Base-by-base conservation (phyloP, 164 flowering plant species). In the Berberis thunbergii region DNA sequence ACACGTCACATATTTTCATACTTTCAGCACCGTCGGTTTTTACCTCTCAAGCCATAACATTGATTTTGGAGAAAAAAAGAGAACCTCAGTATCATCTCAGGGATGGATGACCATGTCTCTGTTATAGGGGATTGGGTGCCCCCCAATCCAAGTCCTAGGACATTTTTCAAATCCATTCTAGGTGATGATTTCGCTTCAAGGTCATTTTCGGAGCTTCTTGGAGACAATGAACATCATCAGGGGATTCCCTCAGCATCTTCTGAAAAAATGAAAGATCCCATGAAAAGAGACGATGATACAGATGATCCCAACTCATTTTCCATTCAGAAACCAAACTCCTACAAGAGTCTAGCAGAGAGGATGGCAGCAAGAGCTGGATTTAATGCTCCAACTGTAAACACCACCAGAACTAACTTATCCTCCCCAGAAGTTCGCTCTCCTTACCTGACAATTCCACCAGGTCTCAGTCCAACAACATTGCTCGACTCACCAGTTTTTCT, bases 401-500 rank as follows among this genome's bases (percentile, higher is more conserved):
- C 93, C 4, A 81, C 79, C 66, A 82, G 73, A 52, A 77, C 77
- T 50, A 87, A 82, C 62, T 69, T 75, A 56, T 72, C 83, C 2
- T 59, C 71, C 9, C 72, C 77, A 6, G 86, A 79, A 66, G 66
- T 72, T 49, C 79, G 60, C 53, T 87, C 91, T 72, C 88, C 95
- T 72, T 83, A 78, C 72, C 66, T 89, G 71, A 87, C 89, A 11
- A 82, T 91, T 64, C 83, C 97, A 8, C 86, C 94, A 38, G 96
- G 92, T 65, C 87, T 89, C 56, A 89, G 95, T 67, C 97, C 97
- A 2, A 86, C 96, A 0, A 73, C 84, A 7, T 75, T 91, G 76
- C 79, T 91, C 43, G 97, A 91, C 41, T 91, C 97, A 48, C 97
- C 96, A 1, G 94, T 87, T 73, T 87, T 89, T 72, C 86, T 89